A percentile compares a stretch with the other conserved stretches of the same genome.
These are phyloP conservation scores for Fonsecaea nubica DNA, from an alignment of 2,329 filamentous ascomycete genomes.

Conservation along the genomic window DNA sequence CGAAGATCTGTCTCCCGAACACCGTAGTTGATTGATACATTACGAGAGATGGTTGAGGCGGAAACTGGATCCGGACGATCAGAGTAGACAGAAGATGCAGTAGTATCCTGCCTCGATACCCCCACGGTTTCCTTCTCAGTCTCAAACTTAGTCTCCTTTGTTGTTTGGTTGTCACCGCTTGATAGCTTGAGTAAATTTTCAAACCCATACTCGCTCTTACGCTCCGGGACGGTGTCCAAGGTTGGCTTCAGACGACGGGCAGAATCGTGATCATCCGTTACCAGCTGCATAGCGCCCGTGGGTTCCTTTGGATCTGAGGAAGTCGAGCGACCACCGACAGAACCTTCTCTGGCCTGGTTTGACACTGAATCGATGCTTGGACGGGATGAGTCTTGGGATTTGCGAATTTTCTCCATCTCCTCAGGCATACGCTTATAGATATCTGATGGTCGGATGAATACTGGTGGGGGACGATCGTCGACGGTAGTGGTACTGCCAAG, in stretches of 20 bases:
- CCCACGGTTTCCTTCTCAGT: conserved; percentile 16
- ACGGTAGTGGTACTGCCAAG: neutral
- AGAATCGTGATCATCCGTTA: conserved; percentile 46
- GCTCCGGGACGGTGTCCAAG: conserved; percentile 63
- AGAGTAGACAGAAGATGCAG: conserved; percentile 39
- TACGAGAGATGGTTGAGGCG: conserved; percentile 31
- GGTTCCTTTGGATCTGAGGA: conserved; percentile 33
- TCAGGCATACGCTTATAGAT: conserved; percentile 76
- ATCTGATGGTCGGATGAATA: conserved; percentile 74
- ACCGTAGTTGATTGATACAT: conserved; percentile 26
- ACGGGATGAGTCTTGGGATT: conserved; percentile 63
- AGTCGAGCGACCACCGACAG: conserved; percentile 40
- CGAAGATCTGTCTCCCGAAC: conserved; percentile 9
- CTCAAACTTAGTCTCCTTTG: conserved; percentile 29
- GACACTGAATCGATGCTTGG: conserved; percentile 60
- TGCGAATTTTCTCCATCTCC: conserved; percentile 64
- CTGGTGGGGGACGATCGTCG: conserved; percentile 31
- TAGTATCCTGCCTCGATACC: conserved; percentile 32
- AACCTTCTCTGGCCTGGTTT: conserved; percentile 21
- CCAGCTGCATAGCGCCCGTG: conserved; percentile 3
- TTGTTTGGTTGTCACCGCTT: conserved; percentile 15
- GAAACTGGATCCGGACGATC: conserved; percentile 39
- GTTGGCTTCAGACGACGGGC: conserved; percentile 50
- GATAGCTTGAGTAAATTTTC: conserved; percentile 49
- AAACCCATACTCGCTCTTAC: conserved; percentile 65